Percentiles rank a stretch among this genome's conserved stretches.
phyloP scores from a whole-genome alignment of 306 rosid species.

The Acacia acuminata region DNA sequence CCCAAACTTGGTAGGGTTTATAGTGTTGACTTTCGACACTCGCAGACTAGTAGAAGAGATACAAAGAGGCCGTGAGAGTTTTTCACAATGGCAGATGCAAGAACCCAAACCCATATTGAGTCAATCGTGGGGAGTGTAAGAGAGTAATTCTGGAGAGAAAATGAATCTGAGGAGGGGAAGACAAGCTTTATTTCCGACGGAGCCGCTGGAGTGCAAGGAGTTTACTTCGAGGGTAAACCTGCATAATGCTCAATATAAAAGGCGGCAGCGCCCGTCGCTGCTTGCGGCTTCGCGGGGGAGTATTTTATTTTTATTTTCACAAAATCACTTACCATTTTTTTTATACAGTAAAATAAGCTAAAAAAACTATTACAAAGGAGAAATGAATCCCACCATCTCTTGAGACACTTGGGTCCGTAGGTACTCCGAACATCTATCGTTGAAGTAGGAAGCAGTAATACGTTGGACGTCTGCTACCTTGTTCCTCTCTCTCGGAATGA shows the following conservation, averaged over 20 bases:
- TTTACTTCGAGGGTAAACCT: neutral
- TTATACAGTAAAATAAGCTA: no score
- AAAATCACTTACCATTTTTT: neutral
- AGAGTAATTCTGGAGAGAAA: neutral
- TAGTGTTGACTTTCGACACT: conserved; percentile 22
- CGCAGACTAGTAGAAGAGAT: conserved; percentile 18
- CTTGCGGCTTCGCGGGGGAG: neutral
- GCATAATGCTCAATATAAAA: neutral
- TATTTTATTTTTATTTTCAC: neutral
- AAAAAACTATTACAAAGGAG: no score
- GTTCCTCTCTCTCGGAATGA: no score
- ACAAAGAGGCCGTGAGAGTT: conserved; percentile 12
- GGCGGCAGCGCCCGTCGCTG: neutral
- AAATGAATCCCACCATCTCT: no score
- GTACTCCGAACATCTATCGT: no score
- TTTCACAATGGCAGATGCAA: conserved; percentile 36
- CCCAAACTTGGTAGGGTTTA: conserved; percentile 18
- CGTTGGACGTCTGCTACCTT: no score
- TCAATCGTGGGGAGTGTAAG: neutral
- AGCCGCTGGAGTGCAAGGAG: neutral
- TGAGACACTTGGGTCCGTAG: no score
- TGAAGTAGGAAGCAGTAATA: no score
- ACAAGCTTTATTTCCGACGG: neutral
- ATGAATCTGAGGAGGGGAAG: neutral
- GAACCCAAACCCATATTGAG: conserved; percentile 29